Base-by-base conservation (phyloP, 1,139 yeast species). In the Yarrowia galli region DNA sequence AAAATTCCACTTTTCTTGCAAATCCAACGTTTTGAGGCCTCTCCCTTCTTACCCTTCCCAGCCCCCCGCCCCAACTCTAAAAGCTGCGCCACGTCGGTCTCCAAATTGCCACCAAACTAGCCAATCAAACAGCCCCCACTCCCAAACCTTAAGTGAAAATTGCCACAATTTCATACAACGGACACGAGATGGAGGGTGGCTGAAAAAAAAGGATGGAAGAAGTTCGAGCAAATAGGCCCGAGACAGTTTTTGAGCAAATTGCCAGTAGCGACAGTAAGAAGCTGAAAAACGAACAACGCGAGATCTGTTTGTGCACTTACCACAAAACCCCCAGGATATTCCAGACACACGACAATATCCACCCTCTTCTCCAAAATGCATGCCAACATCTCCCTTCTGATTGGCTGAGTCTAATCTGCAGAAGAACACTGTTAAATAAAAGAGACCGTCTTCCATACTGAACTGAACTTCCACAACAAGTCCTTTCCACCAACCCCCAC, bases 381-480 rank as follows among this genome's bases (percentile, higher is more conserved):
- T 56, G 63, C 20, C 63, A 56, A 56, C 63, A 40, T 16, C 20
- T 8, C 8, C 15, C 18, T n/a, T 25, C 23, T 42, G 13, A 56
- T 56, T 56, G 63, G 63, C 63, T 25, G 20, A 56, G 63, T 22
- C 16, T 56, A 56, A 16, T 40, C 40, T 25, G 22, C 36, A 15
- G 38, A 8, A 15, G 32, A 28, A 25, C 32, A 28, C 32, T 28
- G 32, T 28, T 16, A 12, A 18, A 12, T 56, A 42, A 56, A 20
- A 22, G n/a, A 40, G n/a, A 9, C 12, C 43, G n/a, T n/a, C n/a
- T 40, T 12, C n/a, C 45, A 9, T 8, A 4, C 32, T 10, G n/a
- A n/a, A n/a, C n/a, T n/a, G n/a, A n/a, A n/a, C 8, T 40, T 20
- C 23, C 10, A 1, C 46, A 10, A n/a, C 18, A 12, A n/a, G 36